Base-by-base conservation (phyloP, 805 yeast species). In the Metschnikowia amazonensis region DNA sequence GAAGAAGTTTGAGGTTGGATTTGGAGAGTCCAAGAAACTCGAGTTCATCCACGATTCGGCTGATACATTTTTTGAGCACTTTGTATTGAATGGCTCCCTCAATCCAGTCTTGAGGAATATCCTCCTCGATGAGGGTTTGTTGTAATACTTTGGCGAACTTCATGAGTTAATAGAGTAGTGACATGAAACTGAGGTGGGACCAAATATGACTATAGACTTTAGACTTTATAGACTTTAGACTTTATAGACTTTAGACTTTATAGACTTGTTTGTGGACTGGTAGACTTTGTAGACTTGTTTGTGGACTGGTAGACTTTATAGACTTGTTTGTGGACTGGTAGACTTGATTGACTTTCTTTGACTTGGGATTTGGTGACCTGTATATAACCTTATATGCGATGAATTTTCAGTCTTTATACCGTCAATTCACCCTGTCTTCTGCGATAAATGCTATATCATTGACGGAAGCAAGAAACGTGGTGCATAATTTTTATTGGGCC, bases 131-230 rank as follows among this genome's bases (percentile, higher is more conserved):
- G 20, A 86, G 70, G 2, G 81, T 76, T 54, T 82, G 79, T 57
- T 85, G 84, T 46, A 82, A 76, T 5, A 77, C 75, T 60, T 85
- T 86, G 4, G 88, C 90, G 60, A 86, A 85, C 72, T 85, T 86
- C 92, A 86, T 86, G 14, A 25, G 29, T 23, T 27, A 24, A 20
- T 41, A 30, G 23, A 23, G 35, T 32, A 31, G 31, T 28, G 27
- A 28, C 41, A 37, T 37, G 29, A 35, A 35, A 23, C n/a, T n/a
- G n/a, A n/a, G n/a, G n/a, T n/a, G n/a, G n/a, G n/a, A n/a, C n/a
- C n/a, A n/a, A n/a, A n/a, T n/a, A n/a, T n/a, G n/a, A n/a, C n/a
- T n/a, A n/a, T n/a, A n/a, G n/a, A n/a, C n/a, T n/a, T n/a, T n/a
- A n/a, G n/a, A n/a, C n/a, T n/a, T n/a, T n/a, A n/a, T n/a, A n/a